Evolutionary conservation across 192 early-diverging fungal species (phyloP), one percentile per base, ranked within the genome.

Genomic region (Coemansia sp.): DNA sequence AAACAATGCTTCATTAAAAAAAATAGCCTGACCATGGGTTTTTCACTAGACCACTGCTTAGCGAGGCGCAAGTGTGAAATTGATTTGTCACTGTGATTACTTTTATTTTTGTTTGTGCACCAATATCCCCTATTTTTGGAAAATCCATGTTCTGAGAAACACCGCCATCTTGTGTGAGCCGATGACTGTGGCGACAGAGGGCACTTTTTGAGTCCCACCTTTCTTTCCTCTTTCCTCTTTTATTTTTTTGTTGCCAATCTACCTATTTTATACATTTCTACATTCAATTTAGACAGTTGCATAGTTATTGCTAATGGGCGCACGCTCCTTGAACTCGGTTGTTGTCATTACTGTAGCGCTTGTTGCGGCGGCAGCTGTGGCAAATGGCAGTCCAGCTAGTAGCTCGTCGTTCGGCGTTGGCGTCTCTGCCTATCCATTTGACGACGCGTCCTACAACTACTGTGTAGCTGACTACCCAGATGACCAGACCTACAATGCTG

Each of bases 371-470:
- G 75, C 66, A 11, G 65, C 71, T 55, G 58, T 12, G 20, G 58
- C 64, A 8, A 43, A 61, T 31, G 58, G 49, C 15, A 55, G 65
- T 29, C 34, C 67, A 3, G 67, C n/a, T 11, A 33, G 15, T 47
- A 67, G 53, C 66, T 71, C 62, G 43, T 47, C 61, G 41, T 68
- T 66, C 29, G 63, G 44, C 31, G 52, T 64, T 10, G 66, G 43
- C 31, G 38, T 74, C 24, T 31, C 40, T 3, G 27, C 31, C 39
- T 74, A 69, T 20, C 41, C 5, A 27, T 72, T 75, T 50, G 65
- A 83, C 53, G 70, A 75, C 39, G 16, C 75, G 0, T 40, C 50
- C 1, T 83, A 83, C 73, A 75, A n/a, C 39, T 83, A 83, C 73
- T 83, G 80, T 49, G 41, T 75, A 38, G 72, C 80, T 0, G 64